Evolutionary conservation across 805 yeast species (phyloP), one percentile per base, ranked within the genome.

Genomic region (Wickerhamomyces hampshirensis): DNA sequence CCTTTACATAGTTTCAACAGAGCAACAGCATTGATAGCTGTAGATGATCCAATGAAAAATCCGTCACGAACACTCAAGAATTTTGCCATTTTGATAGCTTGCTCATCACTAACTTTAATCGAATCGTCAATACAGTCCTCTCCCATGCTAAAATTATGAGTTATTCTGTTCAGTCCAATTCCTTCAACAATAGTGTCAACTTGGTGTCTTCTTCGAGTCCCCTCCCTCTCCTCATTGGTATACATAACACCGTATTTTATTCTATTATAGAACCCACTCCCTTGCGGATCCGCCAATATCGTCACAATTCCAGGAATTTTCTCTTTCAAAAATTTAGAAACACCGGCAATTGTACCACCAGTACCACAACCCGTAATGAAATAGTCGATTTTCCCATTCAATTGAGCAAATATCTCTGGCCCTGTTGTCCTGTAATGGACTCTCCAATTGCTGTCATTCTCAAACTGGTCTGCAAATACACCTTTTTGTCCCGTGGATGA

Each of bases 271-370:
- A 93, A 72, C 0, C 98, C 98, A 12, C 93, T 80, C 0, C 98
- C 98, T 52, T 87, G 97, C 1, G 98, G 98, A 59, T 91, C 98
- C 0, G 97, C 96, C 21, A 93, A 63, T 3, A 85, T 69, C 31
- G 65, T 66, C 30, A 60, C 65, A 1, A 82, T 53, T 0, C 54
- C 31, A 13, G 66, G 51, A 3, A 55, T 30, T 26, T 64, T 55
- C 36, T 68, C 75, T 51, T 80, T 86, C 50, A 91, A 68, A 59
- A 69, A 93, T 42, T 70, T 70, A 4, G 95, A 75, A 19, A 88
- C 88, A 38, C 98, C 98, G n/a, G 95, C 69, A 31, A 91, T 86
- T 2, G 98, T 93, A 39, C 98, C 98, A 34, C 93, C 98, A 0
- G 98, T 91, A 9, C 98, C 98, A 23, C 95, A 84, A 0, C 98